Base-by-base conservation (phyloP, 1,139 yeast genomes). In the Arxiozyma slooffiae region DNA sequence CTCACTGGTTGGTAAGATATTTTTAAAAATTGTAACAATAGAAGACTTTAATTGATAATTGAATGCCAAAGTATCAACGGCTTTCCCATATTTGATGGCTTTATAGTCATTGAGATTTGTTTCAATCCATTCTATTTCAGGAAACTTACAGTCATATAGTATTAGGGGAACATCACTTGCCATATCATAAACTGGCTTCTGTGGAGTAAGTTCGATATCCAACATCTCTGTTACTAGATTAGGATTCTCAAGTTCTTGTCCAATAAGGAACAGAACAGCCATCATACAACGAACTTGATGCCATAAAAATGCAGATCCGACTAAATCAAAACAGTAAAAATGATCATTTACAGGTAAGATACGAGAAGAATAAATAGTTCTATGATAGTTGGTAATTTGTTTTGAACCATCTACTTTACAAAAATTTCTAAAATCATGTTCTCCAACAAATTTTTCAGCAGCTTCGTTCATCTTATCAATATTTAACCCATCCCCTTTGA, bases 231-330 rank as follows among this genome's bases (percentile, higher is more conserved):
- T 66, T 1, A 94, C 72, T 1, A 89, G 65, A 0, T 68, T 64
- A 0, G 87, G 82, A 0, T 66, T 54, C 67, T 94, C 99, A 30
- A 79, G 73, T 18, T 73, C 73, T 66, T 89, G 96, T 1, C 96
- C 98, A 5, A 90, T 80, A 24, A 84, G 68, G 50, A 94, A 79
- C 49, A 94, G 67, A 7, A 86, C 74, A 0, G 95, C 95, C 70
- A 89, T 79, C 95, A 94, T 92, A 58, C 96, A 89, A 49, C 98
- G 77, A 22, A 94, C 99, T 67, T 94, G 99, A 65, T 94, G 97
- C 98, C 98, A 94, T 53, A 94, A 71, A 60, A 94, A 94, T 7
- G 98, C 98, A 2, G 87, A 74, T 0, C 98, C 99, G 56, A 79
- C 76, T 49, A 92, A 71, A 63, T 89, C 90, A 64, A 92, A 82